Base-by-base conservation (phyloP, 2,329 filamentous ascomycete genomes). In the Colletotrichum sp. region DNA sequence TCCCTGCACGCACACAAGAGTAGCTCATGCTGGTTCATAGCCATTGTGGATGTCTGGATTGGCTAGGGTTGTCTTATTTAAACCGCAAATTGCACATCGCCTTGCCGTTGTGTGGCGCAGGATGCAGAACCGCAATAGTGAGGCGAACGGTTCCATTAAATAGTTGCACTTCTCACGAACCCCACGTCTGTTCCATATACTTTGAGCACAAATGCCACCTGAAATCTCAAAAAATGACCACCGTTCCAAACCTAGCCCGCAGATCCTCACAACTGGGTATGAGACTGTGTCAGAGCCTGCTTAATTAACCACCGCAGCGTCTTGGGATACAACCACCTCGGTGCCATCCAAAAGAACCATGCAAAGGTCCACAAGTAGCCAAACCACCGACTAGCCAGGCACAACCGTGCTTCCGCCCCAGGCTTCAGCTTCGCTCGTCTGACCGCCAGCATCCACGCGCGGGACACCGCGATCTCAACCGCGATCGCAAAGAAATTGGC, bases 311-410 rank as follows among this genome's bases (percentile, higher is more conserved):
- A 13, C 5, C 34, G 15, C 56, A 70, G 6, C 18, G 26, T 70
- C 43, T 71, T 71, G 16, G 68, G 68, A 28, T 71, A 71, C 7
- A 71, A 9, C 68, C 68, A 71, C 30, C 60, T 38, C n/a, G 68
- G 68, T 1, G 21, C 38, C 8, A 60, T 60, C 68, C 68, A 65
- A 13, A 65, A 65, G n/a, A 64, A 71, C 68, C 68, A 71, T 8
- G 10, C 9, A 8, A 64, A 56, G 12, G 64, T 60, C 68, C 68
- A 71, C 9, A 65, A 8, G 5, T 26, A 65, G 2, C 68, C 68
- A 12, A 28, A 16, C 24, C 18, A 21, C 3, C 30, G 26, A 6
- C 5, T 10, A 10, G 15, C 58, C 1, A 0, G 12, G 7, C 26
- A 5, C 7, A 55, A 2, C n/a, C 38, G 60, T n/a, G 24, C 60